Evolutionary conservation across 345 rosid species (phyloP).

Genomic region (Eutrema heterophyllum): DNA sequence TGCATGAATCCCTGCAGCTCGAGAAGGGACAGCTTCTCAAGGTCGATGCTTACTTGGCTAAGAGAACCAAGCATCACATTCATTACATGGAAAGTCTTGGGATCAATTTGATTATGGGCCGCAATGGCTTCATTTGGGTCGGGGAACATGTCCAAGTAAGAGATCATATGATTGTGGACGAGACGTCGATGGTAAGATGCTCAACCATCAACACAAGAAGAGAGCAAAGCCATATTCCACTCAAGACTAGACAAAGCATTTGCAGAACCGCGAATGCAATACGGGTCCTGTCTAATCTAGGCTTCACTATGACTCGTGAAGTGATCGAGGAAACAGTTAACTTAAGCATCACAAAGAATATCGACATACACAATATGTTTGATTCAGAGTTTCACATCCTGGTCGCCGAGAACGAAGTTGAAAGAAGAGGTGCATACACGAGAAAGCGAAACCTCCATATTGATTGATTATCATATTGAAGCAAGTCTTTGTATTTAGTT

Average conservation of each 20-base stretch:
- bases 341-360: constrained; percentile 43
- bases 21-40: constrained; percentile 72
- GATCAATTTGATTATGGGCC: constrained; percentile 71
- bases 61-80: constrained; percentile 74
- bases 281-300: constrained; percentile 57
- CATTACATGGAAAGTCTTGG: constrained; percentile 61
- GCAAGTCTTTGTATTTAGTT: too few relatives aligned
- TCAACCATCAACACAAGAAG: too few relatives aligned
- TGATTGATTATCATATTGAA: too few relatives aligned
- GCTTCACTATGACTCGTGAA: constrained; percentile 59
- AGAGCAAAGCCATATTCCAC: constrained; percentile 31
- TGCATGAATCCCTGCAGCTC: too few relatives aligned
- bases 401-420: constrained; percentile 72
- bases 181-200: not conserved
- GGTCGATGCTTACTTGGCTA: constrained; percentile 54
- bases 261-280: constrained; percentile 74
- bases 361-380: constrained; percentile 63
- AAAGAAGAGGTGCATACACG: constrained; percentile 39
- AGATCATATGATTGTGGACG: constrained; percentile 44
- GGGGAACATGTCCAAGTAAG: constrained; percentile 58
- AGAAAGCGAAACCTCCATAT: too few relatives aligned
- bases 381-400: constrained; percentile 72
- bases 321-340: constrained; percentile 50
- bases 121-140: constrained; percentile 90
- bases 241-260: constrained; percentile 55